Evolutionary conservation across 2,329 filamentous ascomycete genomes (phyloP).

Genomic region (Cytospora piceicola): DNA sequence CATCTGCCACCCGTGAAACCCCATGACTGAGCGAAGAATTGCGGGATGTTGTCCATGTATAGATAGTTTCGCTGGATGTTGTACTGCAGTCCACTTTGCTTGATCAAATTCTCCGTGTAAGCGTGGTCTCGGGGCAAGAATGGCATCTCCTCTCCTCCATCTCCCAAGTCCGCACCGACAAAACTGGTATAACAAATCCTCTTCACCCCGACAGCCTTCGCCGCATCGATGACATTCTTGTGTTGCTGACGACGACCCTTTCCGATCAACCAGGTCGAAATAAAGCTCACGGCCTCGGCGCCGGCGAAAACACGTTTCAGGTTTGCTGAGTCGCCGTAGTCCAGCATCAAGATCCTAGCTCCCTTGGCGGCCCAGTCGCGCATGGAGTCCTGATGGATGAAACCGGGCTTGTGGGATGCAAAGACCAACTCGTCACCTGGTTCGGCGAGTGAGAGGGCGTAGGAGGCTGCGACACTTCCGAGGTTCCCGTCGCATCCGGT

Average conservation of each 20-base stretch:
- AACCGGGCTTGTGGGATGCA: conserved; percentile 19
- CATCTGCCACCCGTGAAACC: conserved; percentile 32
- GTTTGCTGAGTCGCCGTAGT: conserved; percentile 31
- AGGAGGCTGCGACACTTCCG: conserved; percentile 30
- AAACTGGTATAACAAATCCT: conserved; percentile 35
- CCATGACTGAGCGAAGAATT: conserved; percentile 31
- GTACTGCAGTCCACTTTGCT: conserved; percentile 30
- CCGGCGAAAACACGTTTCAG: conserved; percentile 31
- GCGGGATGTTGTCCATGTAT: conserved; percentile 32
- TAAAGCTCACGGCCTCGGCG: conserved; percentile 33
- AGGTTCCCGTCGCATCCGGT: conserved; percentile 31
- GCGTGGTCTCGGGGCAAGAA: conserved; percentile 34
- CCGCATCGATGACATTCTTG: conserved; percentile 31
- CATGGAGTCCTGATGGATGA: conserved; percentile 21
- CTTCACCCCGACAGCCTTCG: conserved; percentile 27
- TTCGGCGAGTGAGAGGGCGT: conserved; percentile 27
- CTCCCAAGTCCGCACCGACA: conserved; percentile 31
- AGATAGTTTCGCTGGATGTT: conserved; percentile 35
- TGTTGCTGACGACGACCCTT: conserved; percentile 30
- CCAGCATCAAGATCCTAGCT: conserved; percentile 25
- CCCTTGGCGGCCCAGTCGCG: conserved; percentile 21
- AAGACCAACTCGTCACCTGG: conserved; percentile 32
- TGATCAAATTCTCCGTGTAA: conserved; percentile 32
- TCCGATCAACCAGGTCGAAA: conserved; percentile 33
- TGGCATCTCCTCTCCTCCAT: conserved; percentile 28